Evolutionary conservation across 495 filamentous ascomycete species (phyloP), one percentile per base, ranked within the genome.

Genomic region (Neurospora sp.): DNA sequence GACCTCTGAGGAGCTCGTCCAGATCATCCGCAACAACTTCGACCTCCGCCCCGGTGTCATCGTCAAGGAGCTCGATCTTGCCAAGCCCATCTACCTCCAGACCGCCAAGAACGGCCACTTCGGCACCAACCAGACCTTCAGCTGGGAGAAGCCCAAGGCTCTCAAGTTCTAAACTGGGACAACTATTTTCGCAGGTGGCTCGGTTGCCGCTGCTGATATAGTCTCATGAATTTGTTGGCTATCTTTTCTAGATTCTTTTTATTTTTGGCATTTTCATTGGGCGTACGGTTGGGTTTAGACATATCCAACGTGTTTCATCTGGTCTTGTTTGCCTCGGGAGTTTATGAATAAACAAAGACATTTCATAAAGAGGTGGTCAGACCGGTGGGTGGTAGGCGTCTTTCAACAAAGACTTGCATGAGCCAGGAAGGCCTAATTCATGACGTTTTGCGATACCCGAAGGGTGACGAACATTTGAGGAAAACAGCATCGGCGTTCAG

Each of bases 21-120:
- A 92, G 78, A 98, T 99, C 84, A 93, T 99, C 87, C 87, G 88
- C 75, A 88, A 89, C 78, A 98, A 99, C 90, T 99, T 99, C 80
- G 95, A 99, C 85, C 87, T 99, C 81, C 88, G 96, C 76, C 96
- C 96, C 71, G 96, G 96, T 89, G 93, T 97, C 81, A 99, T 99
- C 79, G 96, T 98, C 84, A 94, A 93, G 88, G 94, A 97, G 86
- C 92, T 99, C 70, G 91, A 98, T 83, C 89, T 99, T 72, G 88
- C 90, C 81, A 93, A 93, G 86, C 96, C 96, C 75, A 97, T 98
- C 89, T 99, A 99, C 91, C 90, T 88, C 90, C 88, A 94, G 87
- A 99, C 96, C 39, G 96, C 96, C 80, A 97, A 97, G 92, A 98
- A 98, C 84, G 96, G 95, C 78, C 96, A 99, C 89, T 99, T 99